Conservation (phyloP, 2,329 filamentous ascomycete species). For the Trematosphaeria pertusa region DNA sequence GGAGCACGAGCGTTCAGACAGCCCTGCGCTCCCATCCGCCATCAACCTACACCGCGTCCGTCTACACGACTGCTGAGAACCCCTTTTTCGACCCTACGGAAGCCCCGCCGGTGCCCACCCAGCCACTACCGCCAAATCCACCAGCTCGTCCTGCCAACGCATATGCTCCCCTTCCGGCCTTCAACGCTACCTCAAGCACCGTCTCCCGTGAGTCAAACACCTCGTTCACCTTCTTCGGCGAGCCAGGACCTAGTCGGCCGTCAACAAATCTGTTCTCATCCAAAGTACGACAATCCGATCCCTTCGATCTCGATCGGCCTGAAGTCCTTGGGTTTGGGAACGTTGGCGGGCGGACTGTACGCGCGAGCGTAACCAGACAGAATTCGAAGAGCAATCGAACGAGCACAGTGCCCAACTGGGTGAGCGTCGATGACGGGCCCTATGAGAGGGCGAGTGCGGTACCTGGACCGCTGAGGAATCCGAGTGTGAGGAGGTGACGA, state of each 20-base stretch:
- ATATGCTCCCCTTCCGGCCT: conserved; percentile 24
- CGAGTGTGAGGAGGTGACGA: conserved; percentile 28
- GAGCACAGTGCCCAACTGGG: conserved; percentile 42
- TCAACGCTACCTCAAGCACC: conserved; percentile 31
- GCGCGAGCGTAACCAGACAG: conserved; percentile 37
- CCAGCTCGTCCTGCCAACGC: conserved; percentile 30
- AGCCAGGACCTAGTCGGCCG: conserved; percentile 44
- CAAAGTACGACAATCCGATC: conserved; percentile 47
- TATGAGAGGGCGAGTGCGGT: conserved; percentile 26
- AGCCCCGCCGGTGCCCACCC: conserved; percentile 29
- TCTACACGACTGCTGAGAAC: conserved; percentile 31
- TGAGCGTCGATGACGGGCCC: conserved; percentile 24
- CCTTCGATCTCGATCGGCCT: conserved; percentile 50
- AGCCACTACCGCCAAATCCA: conserved; percentile 31
- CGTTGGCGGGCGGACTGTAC: conserved; percentile 34
- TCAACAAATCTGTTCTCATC: conserved; percentile 34
- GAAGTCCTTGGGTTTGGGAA: conserved; percentile 46
- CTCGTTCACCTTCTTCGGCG: conserved; percentile 38
- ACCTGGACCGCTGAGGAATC: conserved; percentile 23
- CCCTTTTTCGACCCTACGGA: conserved; percentile 37
- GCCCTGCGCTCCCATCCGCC: conserved; percentile 39
- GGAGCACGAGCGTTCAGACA: conserved; percentile 37
- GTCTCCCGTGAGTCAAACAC: conserved; percentile 33
- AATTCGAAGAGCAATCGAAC: conserved; percentile 33
- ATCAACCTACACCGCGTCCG: conserved; percentile 24